phyloP scores from a whole-genome alignment of 2,329 filamentous ascomycete species.

The Diaporthe humulicola region DNA sequence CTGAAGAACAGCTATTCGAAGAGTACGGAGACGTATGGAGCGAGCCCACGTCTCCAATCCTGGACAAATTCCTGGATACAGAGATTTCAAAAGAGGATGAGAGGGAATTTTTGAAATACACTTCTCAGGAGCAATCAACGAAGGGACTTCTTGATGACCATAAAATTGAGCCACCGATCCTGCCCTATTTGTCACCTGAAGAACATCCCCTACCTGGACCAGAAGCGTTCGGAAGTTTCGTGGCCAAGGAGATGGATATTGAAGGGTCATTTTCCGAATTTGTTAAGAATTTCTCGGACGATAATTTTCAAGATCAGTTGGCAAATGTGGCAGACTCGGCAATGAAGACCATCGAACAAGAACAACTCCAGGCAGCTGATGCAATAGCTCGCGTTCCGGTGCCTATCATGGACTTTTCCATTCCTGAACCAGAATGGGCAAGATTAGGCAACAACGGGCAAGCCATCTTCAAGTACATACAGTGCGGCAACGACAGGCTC shows the following conservation, averaged over 20 bases:
- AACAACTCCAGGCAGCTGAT: constrained; percentile 46
- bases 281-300: constrained; percentile 26
- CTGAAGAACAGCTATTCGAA: constrained; percentile 43
- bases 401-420: constrained; percentile 47
- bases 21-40: constrained; percentile 43
- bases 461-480: constrained; percentile 44
- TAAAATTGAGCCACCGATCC: constrained; percentile 44
- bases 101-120: constrained; percentile 17
- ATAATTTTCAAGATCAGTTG: constrained; percentile 30
- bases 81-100: constrained; percentile 32
- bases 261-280: not conserved
- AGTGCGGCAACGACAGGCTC: constrained; percentile 36
- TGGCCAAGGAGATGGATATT: constrained; percentile 39
- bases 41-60: constrained; percentile 39
- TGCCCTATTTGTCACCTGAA: constrained; percentile 36
- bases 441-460: constrained; percentile 36
- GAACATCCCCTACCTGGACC: not conserved
- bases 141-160: constrained; percentile 37
- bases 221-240: constrained; percentile 39
- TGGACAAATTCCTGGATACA: constrained; percentile 15
- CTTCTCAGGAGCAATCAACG: not conserved
- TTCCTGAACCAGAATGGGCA: constrained; percentile 45
- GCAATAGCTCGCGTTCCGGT: constrained; percentile 45
- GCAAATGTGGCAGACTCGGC: constrained; percentile 37
- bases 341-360: constrained; percentile 46